These are phyloP conservation scores for Helotiales sp. DNA, from an alignment of 2,329 filamentous ascomycete genomes.

Conservation along the genomic window DNA sequence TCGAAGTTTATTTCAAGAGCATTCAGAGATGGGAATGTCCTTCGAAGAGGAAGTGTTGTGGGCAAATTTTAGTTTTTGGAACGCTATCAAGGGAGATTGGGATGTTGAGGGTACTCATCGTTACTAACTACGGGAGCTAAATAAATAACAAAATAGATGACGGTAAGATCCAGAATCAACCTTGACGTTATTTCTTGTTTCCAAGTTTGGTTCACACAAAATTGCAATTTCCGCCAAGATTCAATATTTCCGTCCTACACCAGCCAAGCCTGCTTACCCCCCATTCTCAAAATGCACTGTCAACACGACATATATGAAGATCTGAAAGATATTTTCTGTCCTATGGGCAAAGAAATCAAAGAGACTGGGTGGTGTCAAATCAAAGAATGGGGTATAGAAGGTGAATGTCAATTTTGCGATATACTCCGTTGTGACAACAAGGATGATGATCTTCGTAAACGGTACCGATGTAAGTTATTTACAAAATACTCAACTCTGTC, in stretches of 20 bases:
- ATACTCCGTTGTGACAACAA: background rate
- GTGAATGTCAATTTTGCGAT: background rate
- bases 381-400: background rate
- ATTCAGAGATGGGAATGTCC: too few relatives aligned
- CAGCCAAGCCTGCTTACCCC: background rate
- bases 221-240: too few relatives aligned
- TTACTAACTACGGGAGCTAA: background rate
- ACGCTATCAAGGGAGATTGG: background rate
- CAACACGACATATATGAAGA: background rate
- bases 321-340: background rate
- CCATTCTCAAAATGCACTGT: background rate
- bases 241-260: background rate
- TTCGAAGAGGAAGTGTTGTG: too few relatives aligned
- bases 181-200: too few relatives aligned
- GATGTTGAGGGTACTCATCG: too few relatives aligned
- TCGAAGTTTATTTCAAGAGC: too few relatives aligned
- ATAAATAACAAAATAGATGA: too few relatives aligned
- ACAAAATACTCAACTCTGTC: background rate
- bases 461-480: background rate
- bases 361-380: background rate
- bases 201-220: too few relatives aligned
- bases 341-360: background rate
- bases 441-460: background rate
- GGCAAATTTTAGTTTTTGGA: too few relatives aligned
- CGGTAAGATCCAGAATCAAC: too few relatives aligned